Conservation (phyloP, 805 yeast genomes). For the Metschnikowia continentalis region DNA sequence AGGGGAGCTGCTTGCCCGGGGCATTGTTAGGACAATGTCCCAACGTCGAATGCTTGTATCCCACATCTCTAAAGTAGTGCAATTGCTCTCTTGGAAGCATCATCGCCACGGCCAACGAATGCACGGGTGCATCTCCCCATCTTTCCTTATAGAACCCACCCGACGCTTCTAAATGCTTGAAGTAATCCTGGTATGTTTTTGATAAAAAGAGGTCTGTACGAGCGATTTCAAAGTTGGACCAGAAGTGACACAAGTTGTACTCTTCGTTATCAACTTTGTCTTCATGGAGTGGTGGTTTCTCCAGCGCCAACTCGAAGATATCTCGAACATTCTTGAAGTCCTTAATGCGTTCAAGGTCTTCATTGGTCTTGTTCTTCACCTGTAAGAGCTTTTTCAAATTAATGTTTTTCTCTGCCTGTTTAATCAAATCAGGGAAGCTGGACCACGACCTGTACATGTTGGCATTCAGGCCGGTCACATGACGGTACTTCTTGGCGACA, state of each 20-base stretch:
- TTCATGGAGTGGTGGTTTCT: conserved; percentile 29
- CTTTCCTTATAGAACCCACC: conserved; percentile 89
- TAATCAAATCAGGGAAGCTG: conserved; percentile 19
- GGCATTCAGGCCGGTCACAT: conserved; percentile 21
- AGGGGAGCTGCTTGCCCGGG: conserved; percentile 24
- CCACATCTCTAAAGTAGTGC: conserved; percentile 91
- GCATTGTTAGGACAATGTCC: conserved; percentile 77
- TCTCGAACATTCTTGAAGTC: conserved; percentile 27
- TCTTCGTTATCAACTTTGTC: conserved; percentile 64
- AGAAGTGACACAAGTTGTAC: conserved; percentile 80
- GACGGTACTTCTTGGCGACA: conserved; percentile 41
- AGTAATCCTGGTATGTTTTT: conserved; percentile 60
- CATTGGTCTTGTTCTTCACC: conserved; percentile 20
- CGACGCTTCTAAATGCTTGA: conserved; percentile 59
- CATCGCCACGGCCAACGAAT: conserved; percentile 80
- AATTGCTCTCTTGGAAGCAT: conserved; percentile 63
- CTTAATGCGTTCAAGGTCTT: conserved; percentile 16
- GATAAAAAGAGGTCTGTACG: conserved; percentile 70
- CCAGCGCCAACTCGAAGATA: conserved; percentile 36
- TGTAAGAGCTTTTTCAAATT: conserved; percentile 23
- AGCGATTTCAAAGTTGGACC: conserved; percentile 94
- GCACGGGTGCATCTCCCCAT: conserved; percentile 98
- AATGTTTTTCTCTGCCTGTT: conserved; percentile 26
- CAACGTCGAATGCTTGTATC: conserved; percentile 76
- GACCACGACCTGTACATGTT: conserved; percentile 22